These are phyloP conservation scores for Austroboletus novae-zelandiae DNA, from an alignment of 1,284 basidiomycete species.

Conservation along the genomic window DNA sequence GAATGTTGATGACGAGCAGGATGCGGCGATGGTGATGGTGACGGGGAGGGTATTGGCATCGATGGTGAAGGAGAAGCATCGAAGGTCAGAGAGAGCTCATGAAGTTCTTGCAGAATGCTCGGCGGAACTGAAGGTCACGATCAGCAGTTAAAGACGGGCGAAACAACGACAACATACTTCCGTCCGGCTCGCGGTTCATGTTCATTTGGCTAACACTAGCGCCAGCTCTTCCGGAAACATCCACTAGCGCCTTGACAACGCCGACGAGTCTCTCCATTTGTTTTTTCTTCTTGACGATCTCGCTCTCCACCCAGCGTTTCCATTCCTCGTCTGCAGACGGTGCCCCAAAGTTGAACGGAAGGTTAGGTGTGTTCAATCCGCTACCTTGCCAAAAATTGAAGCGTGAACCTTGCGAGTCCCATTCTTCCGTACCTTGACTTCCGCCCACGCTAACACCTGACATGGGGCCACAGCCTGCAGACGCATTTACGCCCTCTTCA, in stretches of 20 bases:
- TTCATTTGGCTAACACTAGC: constrained; percentile 24
- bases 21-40: constrained; percentile 28
- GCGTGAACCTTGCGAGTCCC: constrained; percentile 19
- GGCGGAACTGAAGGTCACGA: constrained; percentile 47
- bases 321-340: constrained; percentile 23
- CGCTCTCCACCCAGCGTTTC: constrained; percentile 29
- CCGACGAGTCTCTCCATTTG: constrained; percentile 48
- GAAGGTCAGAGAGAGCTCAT: constrained; percentile 33
- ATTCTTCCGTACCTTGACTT: constrained; percentile 19
- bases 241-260: constrained; percentile 50
- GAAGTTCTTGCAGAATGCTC: constrained; percentile 53
- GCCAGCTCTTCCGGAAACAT: constrained; percentile 48
- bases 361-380: constrained; percentile 13
- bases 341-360: constrained; percentile 14
- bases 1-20: constrained; percentile 29
- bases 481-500: constrained; percentile 19
- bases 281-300: constrained; percentile 45
- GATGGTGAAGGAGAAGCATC: constrained; percentile 17
- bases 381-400: constrained; percentile 13
- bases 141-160: not conserved
- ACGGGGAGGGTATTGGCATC: constrained; percentile 21
- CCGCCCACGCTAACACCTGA: constrained; percentile 16
- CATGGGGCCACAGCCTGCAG: constrained; percentile 5
- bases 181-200: constrained; percentile 12
- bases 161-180: constrained; percentile 12